These are phyloP conservation scores for Diaporthe capsici DNA, from an alignment of 2,329 filamentous ascomycete species.

Conservation along the genomic window DNA sequence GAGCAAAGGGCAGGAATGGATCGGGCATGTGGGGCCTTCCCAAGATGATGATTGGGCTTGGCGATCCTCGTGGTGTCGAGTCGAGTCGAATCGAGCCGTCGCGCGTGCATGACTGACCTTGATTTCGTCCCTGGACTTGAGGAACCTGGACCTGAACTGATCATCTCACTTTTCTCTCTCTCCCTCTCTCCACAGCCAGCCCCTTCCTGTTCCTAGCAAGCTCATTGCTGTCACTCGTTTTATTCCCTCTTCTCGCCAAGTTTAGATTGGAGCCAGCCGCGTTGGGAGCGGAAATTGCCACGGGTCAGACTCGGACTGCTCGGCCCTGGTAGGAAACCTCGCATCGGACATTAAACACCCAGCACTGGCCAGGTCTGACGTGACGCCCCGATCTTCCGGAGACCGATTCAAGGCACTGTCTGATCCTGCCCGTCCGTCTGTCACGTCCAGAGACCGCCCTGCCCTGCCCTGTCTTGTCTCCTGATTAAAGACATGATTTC, in stretches of 20 bases:
- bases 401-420: background rate
- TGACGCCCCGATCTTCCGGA: background rate
- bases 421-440: background rate
- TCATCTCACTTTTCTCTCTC: background rate
- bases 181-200: background rate
- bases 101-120: constrained; percentile 8
- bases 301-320: constrained; percentile 21
- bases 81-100: constrained; percentile 1
- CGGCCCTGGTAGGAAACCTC: background rate
- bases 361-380: constrained; percentile 28
- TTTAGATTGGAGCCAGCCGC: background rate
- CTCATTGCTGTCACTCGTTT: constrained; percentile 22
- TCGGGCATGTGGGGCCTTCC: constrained; percentile 18
- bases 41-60: constrained; percentile 3
- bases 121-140: constrained; percentile 5
- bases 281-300: constrained; percentile 1
- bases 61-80: background rate
- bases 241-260: background rate
- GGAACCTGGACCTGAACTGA: background rate
- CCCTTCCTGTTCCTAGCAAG: background rate
- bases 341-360: constrained; percentile 7
- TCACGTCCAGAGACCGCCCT: background rate
- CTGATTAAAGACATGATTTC: constrained; percentile 34
- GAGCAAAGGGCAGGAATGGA: background rate
- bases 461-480: background rate